phyloP scores from a whole-genome alignment of 495 filamentous ascomycete species.

The Clohesyomyces aquaticus region DNA sequence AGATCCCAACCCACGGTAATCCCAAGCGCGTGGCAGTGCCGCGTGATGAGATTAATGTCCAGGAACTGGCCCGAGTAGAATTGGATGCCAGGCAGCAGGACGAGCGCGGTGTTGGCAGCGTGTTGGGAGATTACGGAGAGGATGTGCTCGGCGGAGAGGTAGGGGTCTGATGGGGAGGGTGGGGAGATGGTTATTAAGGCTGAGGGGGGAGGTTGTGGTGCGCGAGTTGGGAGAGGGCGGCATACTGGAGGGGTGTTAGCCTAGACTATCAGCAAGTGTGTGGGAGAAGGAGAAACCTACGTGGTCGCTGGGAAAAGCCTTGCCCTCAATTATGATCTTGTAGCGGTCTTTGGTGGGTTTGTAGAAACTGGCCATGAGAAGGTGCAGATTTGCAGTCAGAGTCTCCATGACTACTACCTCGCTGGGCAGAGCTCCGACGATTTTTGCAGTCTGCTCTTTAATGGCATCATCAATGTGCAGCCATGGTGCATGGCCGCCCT shows the following conservation, averaged over 20 bases:
- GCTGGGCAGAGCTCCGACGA: slow-evolving; percentile 77
- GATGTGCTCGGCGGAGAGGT: slow-evolving; percentile 49
- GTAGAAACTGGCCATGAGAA: slow-evolving; percentile 93
- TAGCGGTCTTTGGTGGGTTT: slow-evolving; percentile 71
- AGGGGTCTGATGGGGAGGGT: slow-evolving; percentile 17
- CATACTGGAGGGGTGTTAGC: slow-evolving; percentile 35
- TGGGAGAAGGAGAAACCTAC: slow-evolving; percentile 1
- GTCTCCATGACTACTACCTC: slow-evolving; percentile 96
- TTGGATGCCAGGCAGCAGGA: slow-evolving; percentile 89
- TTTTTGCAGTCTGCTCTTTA: slow-evolving; percentile 71
- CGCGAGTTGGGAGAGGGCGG: slow-evolving; percentile 36
- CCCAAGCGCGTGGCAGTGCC: slow-evolving; percentile 71
- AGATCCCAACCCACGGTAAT: slow-evolving; percentile 93
- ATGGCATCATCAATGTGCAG: slow-evolving; percentile 75
- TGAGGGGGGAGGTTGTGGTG: slow-evolving; percentile 32
- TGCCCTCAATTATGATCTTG: slow-evolving; percentile 91
- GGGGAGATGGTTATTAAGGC: slow-evolving; percentile 31
- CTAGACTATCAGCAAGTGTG: neutral
- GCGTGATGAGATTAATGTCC: slow-evolving; percentile 83
- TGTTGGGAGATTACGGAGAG: slow-evolving; percentile 75
- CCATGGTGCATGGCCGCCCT: slow-evolving; percentile 77
- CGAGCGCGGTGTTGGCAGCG: slow-evolving; percentile 72
- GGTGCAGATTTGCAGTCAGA: slow-evolving; percentile 86
- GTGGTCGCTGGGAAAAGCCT: slow-evolving; percentile 88
- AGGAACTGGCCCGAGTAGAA: slow-evolving; percentile 94